A percentile compares a stretch with the other conserved stretches of the same genome.
Conservation (phyloP, 371 early-diverging fungal genomes). For the Batkoa obscura region DNA sequence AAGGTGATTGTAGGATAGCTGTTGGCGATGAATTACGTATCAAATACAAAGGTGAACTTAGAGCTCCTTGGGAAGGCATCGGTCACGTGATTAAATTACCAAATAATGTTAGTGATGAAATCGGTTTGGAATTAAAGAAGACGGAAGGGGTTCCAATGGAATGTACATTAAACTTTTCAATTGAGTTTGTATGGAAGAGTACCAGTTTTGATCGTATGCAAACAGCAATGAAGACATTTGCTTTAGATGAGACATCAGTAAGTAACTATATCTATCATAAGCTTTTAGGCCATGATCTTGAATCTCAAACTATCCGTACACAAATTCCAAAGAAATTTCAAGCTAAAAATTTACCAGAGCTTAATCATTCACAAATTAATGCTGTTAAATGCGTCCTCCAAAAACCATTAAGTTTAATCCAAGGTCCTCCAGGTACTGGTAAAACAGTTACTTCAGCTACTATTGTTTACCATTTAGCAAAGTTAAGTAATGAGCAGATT, state of each 20-base stretch:
- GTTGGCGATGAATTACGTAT: slow-evolving; percentile 92
- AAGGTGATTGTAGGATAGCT: slow-evolving; percentile 67
- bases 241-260: slow-evolving; percentile 80
- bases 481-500: slow-evolving; percentile 79
- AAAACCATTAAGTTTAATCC: slow-evolving; percentile 86
- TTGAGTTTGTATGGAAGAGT: slow-evolving; percentile 98
- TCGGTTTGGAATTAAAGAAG: slow-evolving; percentile 62
- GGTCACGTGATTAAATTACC: slow-evolving; percentile 94
- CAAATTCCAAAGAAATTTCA: slow-evolving; percentile 65
- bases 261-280: slow-evolving; percentile 90
- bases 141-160: slow-evolving; percentile 51
- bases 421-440: slow-evolving; percentile 96
- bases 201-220: slow-evolving; percentile 95
- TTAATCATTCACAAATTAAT: slow-evolving; percentile 94
- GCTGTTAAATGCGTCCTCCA: slow-evolving; percentile 84
- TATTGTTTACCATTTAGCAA: slow-evolving; percentile 91
- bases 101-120: slow-evolving; percentile 82
- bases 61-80: slow-evolving; percentile 63
- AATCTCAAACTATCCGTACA: slow-evolving; percentile 46
- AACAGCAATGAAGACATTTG: slow-evolving; percentile 84
- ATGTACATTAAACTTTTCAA: slow-evolving; percentile 82
- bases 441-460: slow-evolving; percentile 97
- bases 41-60: slow-evolving; percentile 71
- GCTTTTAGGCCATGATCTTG: slow-evolving; percentile 81
- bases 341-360: slow-evolving; percentile 81